Evolutionary conservation across 371 early-diverging fungal species (phyloP), one percentile per base, ranked within the genome.

Genomic region (Lichtheimia ramosa): DNA sequence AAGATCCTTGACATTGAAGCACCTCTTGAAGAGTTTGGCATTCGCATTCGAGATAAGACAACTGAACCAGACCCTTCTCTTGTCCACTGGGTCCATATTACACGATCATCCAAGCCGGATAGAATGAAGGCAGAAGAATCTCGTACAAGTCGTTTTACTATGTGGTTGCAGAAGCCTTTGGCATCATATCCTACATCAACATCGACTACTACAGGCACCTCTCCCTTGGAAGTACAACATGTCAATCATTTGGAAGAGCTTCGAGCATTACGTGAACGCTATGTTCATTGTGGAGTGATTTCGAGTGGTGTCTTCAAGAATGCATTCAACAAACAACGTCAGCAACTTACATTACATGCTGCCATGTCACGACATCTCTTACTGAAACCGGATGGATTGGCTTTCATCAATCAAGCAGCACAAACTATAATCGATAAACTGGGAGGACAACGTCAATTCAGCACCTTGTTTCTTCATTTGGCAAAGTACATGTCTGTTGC

Each of bases 21-120:
- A 12, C 48, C 59, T 3, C 21, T 49, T 34, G 13, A 57, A 34
- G 46, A 48, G 4, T 61, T 63, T 21, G 48, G 58, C 5, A 54
- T 65, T 6, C 56, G 57, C 25, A 28, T 65, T 14, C 23, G 56
- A 4, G 66, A 65, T n/a, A 61, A 56, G 16, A 39, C 53, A 10
- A 24, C 8, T 14, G 39, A 28, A 15, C 15, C 15, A 16, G 3
- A 21, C 23, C 2, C 51, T n/a, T 15, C 20, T 2, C 7, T 16
- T 16, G 21, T n/a, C 2, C 20, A 16, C 3, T 14, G 58, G 48
- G 10, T 34, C 2, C 34, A 34, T 34, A 34, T 34, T 34, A 34
- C 34, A 8, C 6, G 10, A 34, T 34, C 34, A 34, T 34, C 34
- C 34, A 34, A 34, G 10, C 34, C 10, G 5, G 34, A 34, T 8